Evolutionary conservation across 306 rosid genomes (phyloP).

Genomic region (Cucumis cinereus): DNA sequence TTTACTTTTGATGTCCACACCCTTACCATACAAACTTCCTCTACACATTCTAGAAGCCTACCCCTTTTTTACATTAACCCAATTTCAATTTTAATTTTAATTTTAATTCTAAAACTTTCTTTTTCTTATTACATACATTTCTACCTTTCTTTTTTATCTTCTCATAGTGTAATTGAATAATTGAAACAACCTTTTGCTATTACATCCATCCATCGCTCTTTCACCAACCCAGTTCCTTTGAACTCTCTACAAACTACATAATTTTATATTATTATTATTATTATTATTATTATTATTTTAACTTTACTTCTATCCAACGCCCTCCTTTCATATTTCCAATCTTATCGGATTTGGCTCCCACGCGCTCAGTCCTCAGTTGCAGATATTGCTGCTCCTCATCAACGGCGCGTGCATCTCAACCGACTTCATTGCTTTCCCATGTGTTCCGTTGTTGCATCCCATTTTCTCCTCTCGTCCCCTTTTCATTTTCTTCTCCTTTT

Average conservation of each 20-base stretch:
- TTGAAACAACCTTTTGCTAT: background rate
- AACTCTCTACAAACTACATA: background rate
- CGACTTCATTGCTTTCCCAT: slow-evolving; percentile 30
- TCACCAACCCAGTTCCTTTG: background rate
- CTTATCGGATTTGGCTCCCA: no score
- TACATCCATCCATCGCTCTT: background rate
- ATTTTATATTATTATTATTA: no score
- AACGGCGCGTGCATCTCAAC: slow-evolving; percentile 28
- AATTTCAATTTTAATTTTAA: background rate
- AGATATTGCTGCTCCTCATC: slow-evolving; percentile 37
- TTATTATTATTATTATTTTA: background rate
- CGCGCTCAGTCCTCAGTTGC: slow-evolving; percentile 28
- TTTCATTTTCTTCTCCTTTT: slow-evolving; percentile 16
- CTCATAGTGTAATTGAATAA: background rate
- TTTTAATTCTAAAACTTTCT: no score
- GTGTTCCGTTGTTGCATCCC: slow-evolving; percentile 26
- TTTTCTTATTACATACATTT: background rate
- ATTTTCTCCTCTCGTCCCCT: slow-evolving; percentile 38
- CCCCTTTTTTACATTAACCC: background rate
- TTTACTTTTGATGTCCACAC: slow-evolving; percentile 12
- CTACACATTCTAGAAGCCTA: background rate
- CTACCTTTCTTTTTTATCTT: no score
- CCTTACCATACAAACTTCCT: background rate
- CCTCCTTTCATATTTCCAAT: background rate
- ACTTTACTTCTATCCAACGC: background rate